phyloP scores from a whole-genome alignment of 2,329 filamentous ascomycete species.

The Elsinoe arachidis region DNA sequence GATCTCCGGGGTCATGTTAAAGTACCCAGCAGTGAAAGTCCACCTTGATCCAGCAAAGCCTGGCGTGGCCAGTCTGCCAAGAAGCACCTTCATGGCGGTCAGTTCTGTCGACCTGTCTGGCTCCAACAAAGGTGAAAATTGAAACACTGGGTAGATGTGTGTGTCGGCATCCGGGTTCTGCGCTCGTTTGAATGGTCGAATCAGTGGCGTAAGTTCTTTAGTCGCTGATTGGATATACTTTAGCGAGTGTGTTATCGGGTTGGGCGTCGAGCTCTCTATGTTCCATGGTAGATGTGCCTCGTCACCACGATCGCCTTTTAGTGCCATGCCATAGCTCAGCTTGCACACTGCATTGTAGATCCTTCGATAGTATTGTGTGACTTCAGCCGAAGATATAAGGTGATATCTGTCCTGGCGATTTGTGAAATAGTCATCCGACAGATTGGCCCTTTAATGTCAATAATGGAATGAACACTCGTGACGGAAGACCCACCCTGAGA shows the following conservation, averaged over 20 bases:
- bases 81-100: conserved; percentile 66
- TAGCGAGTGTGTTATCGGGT: conserved; percentile 61
- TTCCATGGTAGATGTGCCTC: conserved; percentile 58
- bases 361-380: conserved; percentile 73
- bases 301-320: conserved; percentile 37
- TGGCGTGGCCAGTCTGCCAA: conserved; percentile 57
- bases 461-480: background rate
- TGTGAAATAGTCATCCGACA: conserved; percentile 91
- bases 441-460: conserved; percentile 55
- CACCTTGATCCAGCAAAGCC: conserved; percentile 64
- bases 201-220: conserved; percentile 55
- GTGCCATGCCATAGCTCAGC: conserved; percentile 72
- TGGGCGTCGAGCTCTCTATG: conserved; percentile 60
- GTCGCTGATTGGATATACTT: conserved; percentile 64
- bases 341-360: conserved; percentile 70
- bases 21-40: conserved; percentile 97
- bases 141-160: conserved; percentile 74
- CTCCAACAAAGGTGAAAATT: conserved; percentile 75
- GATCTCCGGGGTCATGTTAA: conserved; percentile 85
- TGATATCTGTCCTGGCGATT: conserved; percentile 94
- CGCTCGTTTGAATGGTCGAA: conserved; percentile 38
- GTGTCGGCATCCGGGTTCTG: conserved; percentile 48
- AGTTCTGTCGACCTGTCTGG: conserved; percentile 82
- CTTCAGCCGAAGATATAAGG: conserved; percentile 67
- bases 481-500: conserved; percentile 61